Conservation (phyloP, 2,329 filamentous ascomycete genomes). For the Alternaria triticina region DNA sequence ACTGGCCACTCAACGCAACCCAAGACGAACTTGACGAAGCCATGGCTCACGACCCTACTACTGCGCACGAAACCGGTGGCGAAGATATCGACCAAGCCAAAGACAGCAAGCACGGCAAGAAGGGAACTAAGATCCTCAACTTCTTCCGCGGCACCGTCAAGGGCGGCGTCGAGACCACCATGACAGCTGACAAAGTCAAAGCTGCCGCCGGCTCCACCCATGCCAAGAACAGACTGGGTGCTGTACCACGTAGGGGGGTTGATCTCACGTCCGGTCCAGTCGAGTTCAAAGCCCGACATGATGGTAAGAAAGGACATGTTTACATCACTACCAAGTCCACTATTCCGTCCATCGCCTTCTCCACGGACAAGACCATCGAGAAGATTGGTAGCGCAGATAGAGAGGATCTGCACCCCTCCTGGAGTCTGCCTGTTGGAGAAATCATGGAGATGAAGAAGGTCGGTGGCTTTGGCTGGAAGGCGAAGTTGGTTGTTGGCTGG, state of each 20-base stretch:
- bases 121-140: constrained; percentile 60
- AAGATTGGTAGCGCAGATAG: constrained; percentile 55
- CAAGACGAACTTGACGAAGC: constrained; percentile 71
- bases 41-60: constrained; percentile 55
- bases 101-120: constrained; percentile 54
- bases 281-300: constrained; percentile 75
- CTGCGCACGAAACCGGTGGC: constrained; percentile 58
- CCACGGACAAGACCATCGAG: constrained; percentile 58
- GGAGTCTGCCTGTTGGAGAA: constrained; percentile 73
- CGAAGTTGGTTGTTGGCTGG: constrained; percentile 82
- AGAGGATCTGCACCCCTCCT: constrained; percentile 64
- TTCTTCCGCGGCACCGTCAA: constrained; percentile 75
- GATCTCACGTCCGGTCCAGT: constrained; percentile 68
- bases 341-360: constrained; percentile 72
- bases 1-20: constrained; percentile 66
- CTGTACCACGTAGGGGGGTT: constrained; percentile 60
- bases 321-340: constrained; percentile 73
- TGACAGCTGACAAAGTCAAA: constrained; percentile 73
- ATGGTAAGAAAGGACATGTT: constrained; percentile 73
- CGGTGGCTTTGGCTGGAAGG: constrained; percentile 84
- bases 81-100: constrained; percentile 60
- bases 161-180: constrained; percentile 72
- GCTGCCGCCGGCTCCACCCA: constrained; percentile 67
- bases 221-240: constrained; percentile 75
- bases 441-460: constrained; percentile 79